A percentile compares a stretch with the other conserved stretches of the same genome.
Evolutionary conservation across 2,329 filamentous ascomycete species (phyloP).

Genomic region (Diaporthe eres): DNA sequence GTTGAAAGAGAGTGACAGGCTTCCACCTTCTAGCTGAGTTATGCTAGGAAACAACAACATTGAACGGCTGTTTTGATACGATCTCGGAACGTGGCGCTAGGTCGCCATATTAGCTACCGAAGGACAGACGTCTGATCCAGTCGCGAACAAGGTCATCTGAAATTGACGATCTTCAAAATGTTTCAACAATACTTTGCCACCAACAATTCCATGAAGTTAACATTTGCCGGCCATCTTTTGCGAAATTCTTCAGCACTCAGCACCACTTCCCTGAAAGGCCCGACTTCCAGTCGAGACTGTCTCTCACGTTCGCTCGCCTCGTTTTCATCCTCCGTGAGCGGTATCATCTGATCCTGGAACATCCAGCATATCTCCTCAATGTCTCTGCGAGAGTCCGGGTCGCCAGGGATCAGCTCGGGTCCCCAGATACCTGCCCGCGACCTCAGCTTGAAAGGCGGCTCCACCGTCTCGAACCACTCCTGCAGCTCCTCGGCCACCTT

Average conservation of each 20-base stretch:
- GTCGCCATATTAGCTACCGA: not conserved
- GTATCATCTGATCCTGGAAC: constrained; percentile 29
- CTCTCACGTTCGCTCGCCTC: not conserved
- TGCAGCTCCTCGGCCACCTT: not conserved
- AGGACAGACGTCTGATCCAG: not conserved
- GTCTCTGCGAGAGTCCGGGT: constrained; percentile 8
- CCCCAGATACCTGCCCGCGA: constrained; percentile 18
- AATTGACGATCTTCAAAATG: not conserved
- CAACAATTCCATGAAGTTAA: constrained; percentile 25
- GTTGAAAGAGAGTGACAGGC: too few species aligned
- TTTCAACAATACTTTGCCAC: constrained; percentile 4
- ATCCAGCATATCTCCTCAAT: constrained; percentile 30
- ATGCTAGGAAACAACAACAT: not conserved
- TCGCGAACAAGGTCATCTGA: too few species aligned
- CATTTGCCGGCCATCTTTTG: constrained; percentile 25
- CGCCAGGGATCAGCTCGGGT: constrained; percentile 8
- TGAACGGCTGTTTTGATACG: not conserved
- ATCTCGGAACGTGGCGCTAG: not conserved
- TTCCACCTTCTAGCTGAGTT: too few species aligned
- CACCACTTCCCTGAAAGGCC: constrained; percentile 20
- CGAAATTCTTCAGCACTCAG: constrained; percentile 10
- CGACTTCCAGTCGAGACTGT: constrained; percentile 4
- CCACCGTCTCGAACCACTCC: constrained; percentile 18
- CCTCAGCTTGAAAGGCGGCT: constrained; percentile 12
- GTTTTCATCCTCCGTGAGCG: not conserved